Base-by-base conservation (phyloP, 2,329 filamentous ascomycete species). In the Fusarium tanahbumbuense region DNA sequence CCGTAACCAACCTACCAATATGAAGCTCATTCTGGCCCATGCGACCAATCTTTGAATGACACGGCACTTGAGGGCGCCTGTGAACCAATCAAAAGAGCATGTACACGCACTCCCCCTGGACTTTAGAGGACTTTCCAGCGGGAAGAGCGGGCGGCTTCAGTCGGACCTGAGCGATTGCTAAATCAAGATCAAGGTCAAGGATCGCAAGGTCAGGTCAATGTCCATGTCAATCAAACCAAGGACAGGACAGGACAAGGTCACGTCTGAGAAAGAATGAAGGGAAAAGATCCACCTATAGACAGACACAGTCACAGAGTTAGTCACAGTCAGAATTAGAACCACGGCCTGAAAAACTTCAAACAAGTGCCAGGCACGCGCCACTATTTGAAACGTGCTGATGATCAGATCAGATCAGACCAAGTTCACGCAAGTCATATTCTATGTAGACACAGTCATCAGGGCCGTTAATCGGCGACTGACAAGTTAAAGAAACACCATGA, bases 1-100 rank as follows among this genome's bases (percentile, higher is more conserved):
- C 18, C 16, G 18, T 47, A 52, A 52, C 49, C 28, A 61, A 60
- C 25, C 25, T 25, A 28, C 25, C 25, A 9, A 28, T 34, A 47
- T 55, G 56, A 66, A 60, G 63, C 59, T 65, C 52, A 64, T 67
- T 41, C 47, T 61, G 56, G 56, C 45, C 60, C 34, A 54, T 57
- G 58, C 50, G 47, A 55, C 64, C 69, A 74, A 69, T 73, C 52
- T 66, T 71, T 53, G 68, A 64, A 60, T 59, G 70, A 74, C 72
- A 73, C 63, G 71, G 68, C 66, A 72, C 47, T 72, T 67, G 45
- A 41, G 50, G 59, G 32, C 47, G 49, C 34, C 46, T 61, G 44
- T 69, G 45, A 64, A 22, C 73, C 73, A 75, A 73, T 74, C 56
- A 73, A 53, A 27, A 34, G 46, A 20, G 54, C 64, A 72, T 69